These are phyloP conservation scores for Aspergillus arachidicola DNA, from an alignment of 2,329 filamentous ascomycete genomes.

Conservation along the genomic window DNA sequence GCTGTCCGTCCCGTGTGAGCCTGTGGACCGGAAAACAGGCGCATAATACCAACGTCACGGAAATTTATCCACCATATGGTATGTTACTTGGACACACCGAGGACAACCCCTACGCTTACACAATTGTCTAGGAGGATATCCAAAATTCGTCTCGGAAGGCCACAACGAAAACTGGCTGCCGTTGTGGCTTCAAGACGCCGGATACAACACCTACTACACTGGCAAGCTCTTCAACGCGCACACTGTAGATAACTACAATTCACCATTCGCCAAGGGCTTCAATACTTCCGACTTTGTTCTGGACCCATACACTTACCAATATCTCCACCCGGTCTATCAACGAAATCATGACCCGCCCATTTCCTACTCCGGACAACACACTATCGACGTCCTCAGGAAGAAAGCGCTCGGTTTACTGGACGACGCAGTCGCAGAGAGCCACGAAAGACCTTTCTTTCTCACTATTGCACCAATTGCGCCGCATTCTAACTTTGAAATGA, in stretches of 20 bases:
- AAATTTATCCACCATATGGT: slow-evolving; percentile 54
- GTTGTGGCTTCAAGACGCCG: slow-evolving; percentile 51
- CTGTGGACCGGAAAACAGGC: slow-evolving; percentile 65
- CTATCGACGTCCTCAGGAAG: slow-evolving; percentile 59
- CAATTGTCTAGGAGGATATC: slow-evolving; percentile 40
- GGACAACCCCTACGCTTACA: too few relatives aligned
- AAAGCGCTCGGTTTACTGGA: slow-evolving; percentile 62
- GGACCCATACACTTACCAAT: slow-evolving; percentile 60
- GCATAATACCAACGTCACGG: slow-evolving; percentile 70
- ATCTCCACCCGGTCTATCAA: slow-evolving; percentile 65
- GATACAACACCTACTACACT: slow-evolving; percentile 55
- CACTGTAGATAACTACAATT: slow-evolving; percentile 50
- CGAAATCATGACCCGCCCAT: slow-evolving; percentile 58
- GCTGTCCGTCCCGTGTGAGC: slow-evolving; percentile 66
- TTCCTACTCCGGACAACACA: slow-evolving; percentile 56
- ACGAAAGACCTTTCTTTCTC: slow-evolving; percentile 64
- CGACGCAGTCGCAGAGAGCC: slow-evolving; percentile 53
- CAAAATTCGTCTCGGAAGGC: slow-evolving; percentile 54
- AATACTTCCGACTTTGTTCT: slow-evolving; percentile 43
- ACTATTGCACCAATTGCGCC: slow-evolving; percentile 66
- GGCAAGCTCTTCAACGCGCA: slow-evolving; percentile 58
- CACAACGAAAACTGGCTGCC: slow-evolving; percentile 54
- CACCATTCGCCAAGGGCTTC: slow-evolving; percentile 32
- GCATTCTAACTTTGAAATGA: slow-evolving; percentile 57
- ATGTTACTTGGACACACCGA: background rate